Evolutionary conservation across 768 basidiomycete genomes (phyloP).

Genomic region (Boletus coccyginus): DNA sequence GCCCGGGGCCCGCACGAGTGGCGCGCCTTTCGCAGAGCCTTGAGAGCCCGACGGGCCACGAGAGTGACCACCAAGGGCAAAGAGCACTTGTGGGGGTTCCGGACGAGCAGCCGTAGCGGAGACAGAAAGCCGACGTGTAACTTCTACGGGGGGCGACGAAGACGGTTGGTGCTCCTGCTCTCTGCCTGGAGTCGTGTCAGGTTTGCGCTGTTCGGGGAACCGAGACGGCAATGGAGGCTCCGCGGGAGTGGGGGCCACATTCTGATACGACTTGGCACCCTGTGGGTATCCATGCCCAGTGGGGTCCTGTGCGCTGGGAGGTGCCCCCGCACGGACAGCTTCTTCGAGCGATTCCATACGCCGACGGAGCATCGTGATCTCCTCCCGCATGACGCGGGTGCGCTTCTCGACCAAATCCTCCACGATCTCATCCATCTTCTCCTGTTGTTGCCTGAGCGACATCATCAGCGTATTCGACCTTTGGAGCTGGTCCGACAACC

Average conservation of each 20-base stretch:
- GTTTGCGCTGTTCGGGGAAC: constrained; percentile 39
- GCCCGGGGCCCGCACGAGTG: constrained; percentile 15
- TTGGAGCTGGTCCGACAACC: constrained; percentile 72
- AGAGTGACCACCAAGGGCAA: constrained; percentile 17
- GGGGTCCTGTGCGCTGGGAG: constrained; percentile 13
- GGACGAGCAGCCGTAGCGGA: constrained; percentile 41
- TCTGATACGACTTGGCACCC: constrained; percentile 32
- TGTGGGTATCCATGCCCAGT: constrained; percentile 19
- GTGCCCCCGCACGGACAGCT: constrained; percentile 25
- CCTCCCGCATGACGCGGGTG: constrained; percentile 55
- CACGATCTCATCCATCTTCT: constrained; percentile 57
- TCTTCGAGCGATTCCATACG: constrained; percentile 71
- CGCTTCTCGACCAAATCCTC: constrained; percentile 61
- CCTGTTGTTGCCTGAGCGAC: constrained; percentile 56
- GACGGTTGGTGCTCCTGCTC: constrained; percentile 39
- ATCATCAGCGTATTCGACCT: constrained; percentile 56
- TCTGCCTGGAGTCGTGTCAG: constrained; percentile 42
- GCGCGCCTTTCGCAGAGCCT: constrained; percentile 19
- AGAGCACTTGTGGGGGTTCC: constrained; percentile 35
- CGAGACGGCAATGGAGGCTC: constrained; percentile 42
- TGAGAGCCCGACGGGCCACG: constrained; percentile 17
- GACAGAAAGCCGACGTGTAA: constrained; percentile 45
- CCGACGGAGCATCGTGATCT: constrained; percentile 56
- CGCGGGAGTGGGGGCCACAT: constrained; percentile 33
- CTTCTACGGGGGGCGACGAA: constrained; percentile 47